Evolutionary conservation across 2,329 filamentous ascomycete species (phyloP), one percentile per base, ranked within the genome.

Genomic region (Amauroascus niger): DNA sequence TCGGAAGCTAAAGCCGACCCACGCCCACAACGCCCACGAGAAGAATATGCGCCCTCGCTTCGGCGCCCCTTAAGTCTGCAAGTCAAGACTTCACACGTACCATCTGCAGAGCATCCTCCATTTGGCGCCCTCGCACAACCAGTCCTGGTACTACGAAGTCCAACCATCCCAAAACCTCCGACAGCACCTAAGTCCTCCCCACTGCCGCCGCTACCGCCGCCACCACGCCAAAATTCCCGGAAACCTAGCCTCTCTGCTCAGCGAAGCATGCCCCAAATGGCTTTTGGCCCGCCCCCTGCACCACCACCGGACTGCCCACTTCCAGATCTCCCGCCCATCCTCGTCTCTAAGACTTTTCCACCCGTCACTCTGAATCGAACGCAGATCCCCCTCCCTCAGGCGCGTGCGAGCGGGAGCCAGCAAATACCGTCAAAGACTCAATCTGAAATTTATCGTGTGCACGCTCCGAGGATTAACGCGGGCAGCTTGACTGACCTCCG

Each of bases 241-340:
- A 39, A 47, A 40, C 46, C 43, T 32, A 48, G 20, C 18, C 53
- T 52, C 14, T 55, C 60, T 16, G 32, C 57, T 16, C 49, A 57
- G 28, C 62, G 56, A 20, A 60, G 60, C 52, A 59, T 60, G 28
- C 58, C 59, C 9, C 59, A 62, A 11, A 46, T 64, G 9, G 54
- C 58, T 9, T 50, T 62, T 28, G 58, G 60, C 6, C 62, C 63
- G 7, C 63, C 63, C 2, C 57, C 59, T 5, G 59, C 62, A 2
- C 63, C 63, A 9, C 63, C 63, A 7, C 63, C 63, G 22, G 55
- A 62, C 45, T 61, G 58, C n/a, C 63, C 63, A 8, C 55, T 65
- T 2, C 63, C 63, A 6, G 57, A 59, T 41, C 55, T 64, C 8
- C 63, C 63, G 14, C 44, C 56, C 14, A 22, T 33, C n/a, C 3